A percentile compares a stretch with the other conserved stretches of the same genome.
These are phyloP conservation scores for Aristolochia californica DNA, from an alignment of 164 flowering plant genomes.

Conservation along the genomic window DNA sequence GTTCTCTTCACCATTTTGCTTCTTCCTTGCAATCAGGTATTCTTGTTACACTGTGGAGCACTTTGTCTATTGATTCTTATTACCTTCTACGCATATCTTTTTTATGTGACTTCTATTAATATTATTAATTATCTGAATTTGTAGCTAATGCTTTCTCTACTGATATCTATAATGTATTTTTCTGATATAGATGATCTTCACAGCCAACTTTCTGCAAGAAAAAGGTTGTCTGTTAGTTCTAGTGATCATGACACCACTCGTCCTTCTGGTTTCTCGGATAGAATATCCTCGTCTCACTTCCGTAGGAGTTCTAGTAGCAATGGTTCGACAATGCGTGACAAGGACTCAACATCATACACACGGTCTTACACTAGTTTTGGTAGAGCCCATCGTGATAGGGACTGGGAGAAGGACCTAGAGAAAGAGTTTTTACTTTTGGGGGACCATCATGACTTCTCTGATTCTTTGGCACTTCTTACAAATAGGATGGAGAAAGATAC, in stretches of 20 bases:
- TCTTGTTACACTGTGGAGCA: background rate
- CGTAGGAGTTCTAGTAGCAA: conserved; percentile 53
- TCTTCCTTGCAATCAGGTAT: conserved; percentile 59
- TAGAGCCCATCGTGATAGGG: conserved; percentile 62
- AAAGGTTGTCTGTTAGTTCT: conserved; percentile 29
- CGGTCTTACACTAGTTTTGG: conserved; percentile 60
- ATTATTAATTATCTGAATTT: background rate
- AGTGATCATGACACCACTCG: conserved; percentile 44
- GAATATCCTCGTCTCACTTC: conserved; percentile 43
- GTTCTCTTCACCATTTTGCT: conserved; percentile 40
- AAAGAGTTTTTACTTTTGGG: conserved; percentile 32
- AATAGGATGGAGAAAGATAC: conserved; percentile 39
- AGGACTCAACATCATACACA: conserved; percentile 10
- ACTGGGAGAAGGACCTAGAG: conserved; percentile 34
- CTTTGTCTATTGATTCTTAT: background rate
- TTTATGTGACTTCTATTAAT: background rate
- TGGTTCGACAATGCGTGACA: conserved; percentile 48
- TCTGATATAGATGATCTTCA: conserved; percentile 34
- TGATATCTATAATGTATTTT: background rate
- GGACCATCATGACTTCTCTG: conserved; percentile 33
- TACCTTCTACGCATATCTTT: background rate
- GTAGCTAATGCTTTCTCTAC: background rate
- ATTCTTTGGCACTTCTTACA: conserved; percentile 19
- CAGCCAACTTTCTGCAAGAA: conserved; percentile 23
- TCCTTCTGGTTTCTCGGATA: conserved; percentile 30